Conservation (phyloP, 2,329 filamentous ascomycete species). For the Curvularia spicifera region DNA sequence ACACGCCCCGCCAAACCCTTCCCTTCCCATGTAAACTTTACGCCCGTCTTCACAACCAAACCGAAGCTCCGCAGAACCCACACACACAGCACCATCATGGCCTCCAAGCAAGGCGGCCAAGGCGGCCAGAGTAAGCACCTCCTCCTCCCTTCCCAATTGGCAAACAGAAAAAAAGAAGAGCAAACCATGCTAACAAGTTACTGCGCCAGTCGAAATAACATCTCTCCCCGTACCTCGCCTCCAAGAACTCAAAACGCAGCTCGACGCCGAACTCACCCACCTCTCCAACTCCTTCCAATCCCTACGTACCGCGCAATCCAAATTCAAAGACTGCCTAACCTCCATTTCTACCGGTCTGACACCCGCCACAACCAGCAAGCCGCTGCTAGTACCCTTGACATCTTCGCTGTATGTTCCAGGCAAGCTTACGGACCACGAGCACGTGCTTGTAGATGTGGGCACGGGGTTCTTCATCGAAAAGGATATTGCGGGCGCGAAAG, state of each 20-base stretch:
- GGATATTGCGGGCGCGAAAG: conserved; percentile 65
- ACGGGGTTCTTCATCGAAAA: conserved; percentile 97
- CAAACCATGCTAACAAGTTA: conserved; percentile 11
- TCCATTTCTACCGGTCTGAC: conserved; percentile 70
- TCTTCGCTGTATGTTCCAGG: conserved; percentile 94
- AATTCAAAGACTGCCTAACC: conserved; percentile 87
- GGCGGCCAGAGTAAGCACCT: conserved; percentile 36
- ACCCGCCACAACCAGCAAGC: conserved; percentile 54
- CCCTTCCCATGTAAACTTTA: conserved; percentile 20
- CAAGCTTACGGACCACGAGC: conserved; percentile 62
- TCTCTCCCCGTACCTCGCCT: conserved; percentile 85
- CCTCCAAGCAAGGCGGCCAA: conserved; percentile 36
- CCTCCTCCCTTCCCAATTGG: background rate
- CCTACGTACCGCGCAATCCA: conserved; percentile 85
- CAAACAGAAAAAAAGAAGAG: background rate
- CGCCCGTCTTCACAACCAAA: conserved; percentile 11
- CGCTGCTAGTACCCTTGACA: conserved; percentile 89
- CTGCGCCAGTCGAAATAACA: conserved; percentile 66
- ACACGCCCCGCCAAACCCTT: conserved; percentile 33
- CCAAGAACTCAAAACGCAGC: conserved; percentile 89
- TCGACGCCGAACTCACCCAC: conserved; percentile 95
- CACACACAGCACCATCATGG: conserved; percentile 23
- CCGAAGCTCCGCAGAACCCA: conserved; percentile 8
- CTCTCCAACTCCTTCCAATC: conserved; percentile 89
- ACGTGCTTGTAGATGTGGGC: conserved; percentile 79